These are phyloP conservation scores for Psilocybe mexicana DNA, from an alignment of 1,284 basidiomycete species.

Conservation along the genomic window DNA sequence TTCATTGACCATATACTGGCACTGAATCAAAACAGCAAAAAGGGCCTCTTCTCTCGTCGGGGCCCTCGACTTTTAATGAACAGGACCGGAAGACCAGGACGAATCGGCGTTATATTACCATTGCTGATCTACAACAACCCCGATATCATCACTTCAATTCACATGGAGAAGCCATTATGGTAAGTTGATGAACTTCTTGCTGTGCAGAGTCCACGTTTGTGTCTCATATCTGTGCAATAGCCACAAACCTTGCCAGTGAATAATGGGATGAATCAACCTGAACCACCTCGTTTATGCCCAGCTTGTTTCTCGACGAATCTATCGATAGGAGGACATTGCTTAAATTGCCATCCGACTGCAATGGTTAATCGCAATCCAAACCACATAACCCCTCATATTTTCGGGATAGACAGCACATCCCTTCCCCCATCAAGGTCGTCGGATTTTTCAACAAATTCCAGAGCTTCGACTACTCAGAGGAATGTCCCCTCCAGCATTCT, in stretches of 20 bases:
- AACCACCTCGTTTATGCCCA: background rate
- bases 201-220: background rate
- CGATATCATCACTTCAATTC: constrained; percentile 12
- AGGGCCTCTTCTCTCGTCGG: background rate
- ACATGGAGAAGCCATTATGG: constrained; percentile 13
- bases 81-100: background rate
- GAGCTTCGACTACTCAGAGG: background rate
- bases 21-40: background rate
- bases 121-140: background rate
- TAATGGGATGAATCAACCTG: background rate
- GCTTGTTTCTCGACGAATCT: background rate
- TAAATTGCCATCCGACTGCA: background rate
- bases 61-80: background rate
- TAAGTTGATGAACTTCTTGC: background rate
- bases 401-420: background rate
- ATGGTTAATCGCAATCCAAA: background rate
- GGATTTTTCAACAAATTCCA: background rate
- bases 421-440: background rate
- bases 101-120: background rate
- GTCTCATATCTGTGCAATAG: background rate
- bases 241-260: background rate
- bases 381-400: background rate
- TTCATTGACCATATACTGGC: background rate
- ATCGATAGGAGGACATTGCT: background rate
- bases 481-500: background rate